These are phyloP conservation scores for Porphyra umbilicalis DNA, from an alignment of 31 red algal species.

Conservation along the genomic window DNA sequence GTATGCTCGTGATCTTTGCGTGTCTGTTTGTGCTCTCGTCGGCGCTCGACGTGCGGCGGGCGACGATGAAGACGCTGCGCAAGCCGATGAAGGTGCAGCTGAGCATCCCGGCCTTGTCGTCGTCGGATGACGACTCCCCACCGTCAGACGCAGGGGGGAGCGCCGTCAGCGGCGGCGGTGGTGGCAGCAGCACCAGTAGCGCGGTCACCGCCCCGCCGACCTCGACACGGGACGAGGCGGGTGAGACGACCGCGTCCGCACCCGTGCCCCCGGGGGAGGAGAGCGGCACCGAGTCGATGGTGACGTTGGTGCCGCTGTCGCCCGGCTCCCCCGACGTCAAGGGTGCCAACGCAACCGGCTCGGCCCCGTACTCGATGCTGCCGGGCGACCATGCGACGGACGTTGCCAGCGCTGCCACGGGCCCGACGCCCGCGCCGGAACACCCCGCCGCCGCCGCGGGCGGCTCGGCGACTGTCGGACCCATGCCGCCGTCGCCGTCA, in stretches of 20 bases:
- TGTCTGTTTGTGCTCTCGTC: conserved; percentile 39
- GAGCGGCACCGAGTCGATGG: too few species aligned
- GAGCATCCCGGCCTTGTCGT: not conserved
- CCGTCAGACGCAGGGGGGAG: conserved; percentile 12
- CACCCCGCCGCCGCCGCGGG: not conserved
- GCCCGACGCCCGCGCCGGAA: not conserved
- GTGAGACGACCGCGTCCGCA: not conserved
- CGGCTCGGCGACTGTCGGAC: not conserved
- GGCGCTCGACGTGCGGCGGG: conserved; percentile 44
- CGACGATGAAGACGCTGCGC: conserved; percentile 3
- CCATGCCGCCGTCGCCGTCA: not conserved
- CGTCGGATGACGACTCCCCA: conserved; percentile 24
- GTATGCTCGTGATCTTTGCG: conserved; percentile 12
- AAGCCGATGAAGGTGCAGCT: conserved; percentile 1
- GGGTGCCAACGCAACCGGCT: not conserved
- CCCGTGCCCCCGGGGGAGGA: not conserved
- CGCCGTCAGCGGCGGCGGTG: conserved; percentile 14
- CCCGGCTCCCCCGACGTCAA: not conserved
- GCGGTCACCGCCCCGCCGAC: not conserved
- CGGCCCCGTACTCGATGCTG: not conserved
- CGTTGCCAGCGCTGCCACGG: not conserved
- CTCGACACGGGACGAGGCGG: not conserved
- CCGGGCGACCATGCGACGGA: not conserved
- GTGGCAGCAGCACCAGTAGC: not conserved
- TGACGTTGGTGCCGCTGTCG: not conserved